Percentiles rank a stretch among this genome's conserved stretches.
Evolutionary conservation across 2,329 filamentous ascomycete species (phyloP).

Genomic region (Epichloe gansuensis): DNA sequence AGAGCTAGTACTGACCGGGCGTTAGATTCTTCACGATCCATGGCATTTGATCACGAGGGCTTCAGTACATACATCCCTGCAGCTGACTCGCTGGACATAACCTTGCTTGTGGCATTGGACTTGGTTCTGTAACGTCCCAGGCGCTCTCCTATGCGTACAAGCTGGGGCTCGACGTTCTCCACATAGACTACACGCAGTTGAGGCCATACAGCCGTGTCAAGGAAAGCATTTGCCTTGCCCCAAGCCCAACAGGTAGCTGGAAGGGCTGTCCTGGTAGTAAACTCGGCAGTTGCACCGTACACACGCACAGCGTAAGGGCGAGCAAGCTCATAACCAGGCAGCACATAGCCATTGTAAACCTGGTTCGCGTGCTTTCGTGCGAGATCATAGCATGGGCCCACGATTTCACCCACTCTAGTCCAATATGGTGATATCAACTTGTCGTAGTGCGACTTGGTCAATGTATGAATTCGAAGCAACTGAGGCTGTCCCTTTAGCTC

Average conservation of each 20-base stretch:
- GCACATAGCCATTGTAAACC: constrained; percentile 58
- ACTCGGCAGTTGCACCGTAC: constrained; percentile 53
- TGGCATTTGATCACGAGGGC: neutral
- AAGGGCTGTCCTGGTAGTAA: constrained; percentile 57
- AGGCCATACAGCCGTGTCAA: constrained; percentile 71
- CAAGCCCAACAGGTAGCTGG: constrained; percentile 62
- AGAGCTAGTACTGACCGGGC: neutral
- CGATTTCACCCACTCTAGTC: constrained; percentile 40
- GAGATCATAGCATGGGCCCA: constrained; percentile 62
- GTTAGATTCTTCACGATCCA: neutral
- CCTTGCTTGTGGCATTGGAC: constrained; percentile 16
- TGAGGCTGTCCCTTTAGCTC: constrained; percentile 65
- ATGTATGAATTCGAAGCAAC: constrained; percentile 49
- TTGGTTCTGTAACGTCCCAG: constrained; percentile 58
- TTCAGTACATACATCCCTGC: neutral
- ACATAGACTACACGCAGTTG: constrained; percentile 68
- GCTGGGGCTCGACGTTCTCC: constrained; percentile 89
- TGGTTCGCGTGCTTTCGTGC: constrained; percentile 50
- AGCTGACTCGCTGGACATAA: neutral
- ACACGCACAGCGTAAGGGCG: constrained; percentile 61
- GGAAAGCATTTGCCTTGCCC: constrained; percentile 56
- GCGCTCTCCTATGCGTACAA: constrained; percentile 82
- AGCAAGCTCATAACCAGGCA: constrained; percentile 64
- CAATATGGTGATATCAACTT: constrained; percentile 63
- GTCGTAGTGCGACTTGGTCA: constrained; percentile 56